These are phyloP conservation scores for Delitschia confertaspora DNA, from an alignment of 495 filamentous ascomycete species.

Conservation along the genomic window DNA sequence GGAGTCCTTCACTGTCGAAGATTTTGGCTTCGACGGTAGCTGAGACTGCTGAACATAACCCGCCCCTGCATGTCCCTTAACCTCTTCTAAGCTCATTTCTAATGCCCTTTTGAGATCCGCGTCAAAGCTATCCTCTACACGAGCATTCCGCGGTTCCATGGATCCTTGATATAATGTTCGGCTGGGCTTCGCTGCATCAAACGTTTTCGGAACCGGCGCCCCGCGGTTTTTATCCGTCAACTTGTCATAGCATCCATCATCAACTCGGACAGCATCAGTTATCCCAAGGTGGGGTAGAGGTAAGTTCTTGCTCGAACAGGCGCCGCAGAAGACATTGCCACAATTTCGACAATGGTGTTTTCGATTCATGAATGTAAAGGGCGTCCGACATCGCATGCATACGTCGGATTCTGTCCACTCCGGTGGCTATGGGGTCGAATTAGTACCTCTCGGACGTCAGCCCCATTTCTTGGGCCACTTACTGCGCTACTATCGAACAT, in stretches of 20 bases:
- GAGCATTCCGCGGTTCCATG: slow-evolving; percentile 85
- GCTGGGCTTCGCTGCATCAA: slow-evolving; percentile 40
- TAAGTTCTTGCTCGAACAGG: slow-evolving; percentile 82
- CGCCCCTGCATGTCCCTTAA: slow-evolving; percentile 53
- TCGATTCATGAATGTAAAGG: slow-evolving; percentile 94
- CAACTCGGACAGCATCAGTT: slow-evolving; percentile 82
- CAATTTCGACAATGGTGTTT: slow-evolving; percentile 98
- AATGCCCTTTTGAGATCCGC: slow-evolving; percentile 88
- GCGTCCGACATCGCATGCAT: slow-evolving; percentile 91
- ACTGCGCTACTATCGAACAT: slow-evolving; percentile 97
- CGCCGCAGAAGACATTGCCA: slow-evolving; percentile 89
- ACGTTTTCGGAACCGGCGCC: slow-evolving; percentile 35
- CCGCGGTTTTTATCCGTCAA: slow-evolving; percentile 63
- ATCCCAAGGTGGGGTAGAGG: slow-evolving; percentile 91
- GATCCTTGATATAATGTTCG: slow-evolving; percentile 43
- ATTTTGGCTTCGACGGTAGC: slow-evolving; percentile 32
- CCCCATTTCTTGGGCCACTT: too few relatives aligned
- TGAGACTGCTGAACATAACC: slow-evolving; percentile 62
- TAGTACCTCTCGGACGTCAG: too few relatives aligned
- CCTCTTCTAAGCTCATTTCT: slow-evolving; percentile 94
- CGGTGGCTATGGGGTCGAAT: slow-evolving; percentile 64
- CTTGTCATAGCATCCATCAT: slow-evolving; percentile 89
- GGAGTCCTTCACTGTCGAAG: slow-evolving; percentile 38
- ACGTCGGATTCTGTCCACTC: slow-evolving; percentile 98
- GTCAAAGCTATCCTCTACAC: slow-evolving; percentile 82